Conservation (phyloP, 495 filamentous ascomycete species). For the Trichoderma orchidacearum region DNA sequence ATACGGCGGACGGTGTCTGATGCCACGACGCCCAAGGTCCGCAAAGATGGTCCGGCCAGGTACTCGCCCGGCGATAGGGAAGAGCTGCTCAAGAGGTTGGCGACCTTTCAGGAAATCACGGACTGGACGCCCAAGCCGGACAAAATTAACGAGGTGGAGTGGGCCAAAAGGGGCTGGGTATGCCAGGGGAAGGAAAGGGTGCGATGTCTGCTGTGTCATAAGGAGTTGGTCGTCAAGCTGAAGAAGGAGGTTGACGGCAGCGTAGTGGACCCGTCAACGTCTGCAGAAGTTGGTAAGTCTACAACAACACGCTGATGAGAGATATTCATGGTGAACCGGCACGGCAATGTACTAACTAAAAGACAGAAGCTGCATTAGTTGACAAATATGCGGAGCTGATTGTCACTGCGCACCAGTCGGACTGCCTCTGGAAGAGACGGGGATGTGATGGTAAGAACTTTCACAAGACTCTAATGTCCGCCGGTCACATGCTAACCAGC, state of each 20-base stretch:
- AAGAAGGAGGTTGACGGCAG: conserved; percentile 51
- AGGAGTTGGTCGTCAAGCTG: conserved; percentile 68
- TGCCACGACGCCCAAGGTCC: neutral
- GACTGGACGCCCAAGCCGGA: conserved; percentile 77
- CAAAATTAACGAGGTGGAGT: conserved; percentile 75
- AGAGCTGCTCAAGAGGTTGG: conserved; percentile 66
- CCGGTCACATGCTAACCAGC: conserved; percentile 35
- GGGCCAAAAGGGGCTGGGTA: conserved; percentile 89
- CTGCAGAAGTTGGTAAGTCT: conserved; percentile 24
- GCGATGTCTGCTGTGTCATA: conserved; percentile 67
- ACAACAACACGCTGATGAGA: no score
- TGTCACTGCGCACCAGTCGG: conserved; percentile 61
- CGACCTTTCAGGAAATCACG: conserved; percentile 79
- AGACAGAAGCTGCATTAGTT: conserved; percentile 50
- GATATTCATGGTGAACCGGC: no score
- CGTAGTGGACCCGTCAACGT: conserved; percentile 36
- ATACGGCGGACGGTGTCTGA: neutral
- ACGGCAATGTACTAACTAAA: no score
- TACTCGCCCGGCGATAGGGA: conserved; percentile 79
- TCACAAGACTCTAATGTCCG: conserved; percentile 11
- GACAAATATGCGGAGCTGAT: conserved; percentile 61
- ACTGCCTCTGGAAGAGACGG: conserved; percentile 73
- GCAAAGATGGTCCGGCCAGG: conserved; percentile 6
- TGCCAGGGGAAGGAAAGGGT: conserved; percentile 75
- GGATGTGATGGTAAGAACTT: conserved; percentile 70